A percentile compares a stretch with the other conserved stretches of the same genome.
These are phyloP conservation scores for Tricholoma terreum DNA, from an alignment of 768 basidiomycete genomes.

Conservation along the genomic window DNA sequence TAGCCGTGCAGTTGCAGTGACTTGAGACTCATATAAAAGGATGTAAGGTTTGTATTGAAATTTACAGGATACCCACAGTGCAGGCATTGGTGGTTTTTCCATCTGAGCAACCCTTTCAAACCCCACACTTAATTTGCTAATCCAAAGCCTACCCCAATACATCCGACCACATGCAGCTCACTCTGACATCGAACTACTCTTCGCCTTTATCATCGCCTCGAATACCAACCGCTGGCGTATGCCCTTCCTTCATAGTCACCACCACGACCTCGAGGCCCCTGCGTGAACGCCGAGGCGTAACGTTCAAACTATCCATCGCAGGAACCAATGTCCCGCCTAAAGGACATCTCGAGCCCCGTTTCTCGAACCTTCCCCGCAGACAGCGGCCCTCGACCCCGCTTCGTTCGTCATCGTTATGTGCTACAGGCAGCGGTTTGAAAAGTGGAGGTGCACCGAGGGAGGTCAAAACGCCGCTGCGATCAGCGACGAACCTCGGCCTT, in stretches of 20 bases:
- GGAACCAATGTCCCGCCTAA: not conserved
- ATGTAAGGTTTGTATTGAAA: not conserved
- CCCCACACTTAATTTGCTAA: too few relatives aligned
- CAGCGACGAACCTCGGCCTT: not conserved
- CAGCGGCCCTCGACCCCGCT: conserved; percentile 9
- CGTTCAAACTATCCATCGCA: conserved; percentile 8
- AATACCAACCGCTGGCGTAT: conserved; percentile 4
- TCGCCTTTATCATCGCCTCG: not conserved
- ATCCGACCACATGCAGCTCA: conserved; percentile 1
- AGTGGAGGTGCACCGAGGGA: not conserved
- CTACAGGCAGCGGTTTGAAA: not conserved
- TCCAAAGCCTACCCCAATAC: too few relatives aligned
- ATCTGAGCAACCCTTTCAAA: too few relatives aligned
- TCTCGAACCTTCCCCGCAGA: conserved; percentile 8
- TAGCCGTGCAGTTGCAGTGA: not conserved
- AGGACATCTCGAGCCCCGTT: not conserved
- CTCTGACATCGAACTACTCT: conserved; percentile 2
- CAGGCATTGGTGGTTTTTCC: not conserved
- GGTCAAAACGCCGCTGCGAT: not conserved
- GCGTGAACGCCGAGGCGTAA: conserved; percentile 16
- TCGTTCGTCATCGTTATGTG: not conserved
- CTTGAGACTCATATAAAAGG: too few relatives aligned
- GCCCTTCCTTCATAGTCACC: conserved; percentile 11
- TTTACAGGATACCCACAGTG: not conserved
- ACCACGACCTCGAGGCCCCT: conserved; percentile 9